These are phyloP conservation scores for Coemansia sp. DNA, from an alignment of 192 early-diverging fungal genomes.

Conservation along the genomic window DNA sequence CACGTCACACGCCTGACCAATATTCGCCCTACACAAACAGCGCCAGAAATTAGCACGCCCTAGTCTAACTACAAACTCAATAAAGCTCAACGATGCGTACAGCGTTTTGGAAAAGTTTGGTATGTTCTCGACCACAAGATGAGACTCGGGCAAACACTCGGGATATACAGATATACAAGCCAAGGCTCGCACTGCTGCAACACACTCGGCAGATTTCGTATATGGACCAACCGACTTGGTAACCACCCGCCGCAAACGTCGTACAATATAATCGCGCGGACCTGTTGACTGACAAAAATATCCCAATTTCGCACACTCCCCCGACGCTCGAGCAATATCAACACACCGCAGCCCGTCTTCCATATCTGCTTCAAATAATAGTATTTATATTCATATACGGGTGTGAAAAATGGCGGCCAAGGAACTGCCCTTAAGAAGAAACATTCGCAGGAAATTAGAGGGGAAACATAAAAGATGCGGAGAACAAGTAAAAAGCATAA, in stretches of 20 bases:
- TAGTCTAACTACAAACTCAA: not conserved
- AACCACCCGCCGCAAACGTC: not conserved
- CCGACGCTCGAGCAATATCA: slow-evolving; percentile 7
- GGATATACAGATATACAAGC: slow-evolving; percentile 32
- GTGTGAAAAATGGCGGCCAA: too few species aligned
- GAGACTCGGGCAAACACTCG: not conserved
- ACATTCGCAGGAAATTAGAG: not conserved
- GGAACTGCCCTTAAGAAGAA: not conserved
- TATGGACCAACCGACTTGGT: not conserved
- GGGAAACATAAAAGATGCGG: not conserved
- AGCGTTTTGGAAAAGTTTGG: slow-evolving; percentile 30
- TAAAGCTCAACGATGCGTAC: slow-evolving; percentile 3
- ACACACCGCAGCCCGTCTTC: not conserved
- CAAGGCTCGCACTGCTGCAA: slow-evolving; percentile 13
- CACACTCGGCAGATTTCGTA: slow-evolving; percentile 7
- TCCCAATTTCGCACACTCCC: slow-evolving; percentile 11
- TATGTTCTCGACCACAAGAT: not conserved
- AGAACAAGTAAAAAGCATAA: not conserved
- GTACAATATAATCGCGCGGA: slow-evolving; percentile 18
- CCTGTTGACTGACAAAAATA: not conserved
- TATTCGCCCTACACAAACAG: not conserved
- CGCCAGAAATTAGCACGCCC: not conserved
- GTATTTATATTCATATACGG: slow-evolving; percentile 9
- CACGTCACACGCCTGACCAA: slow-evolving; percentile 19
- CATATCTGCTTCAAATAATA: not conserved